Evolutionary conservation across 2,329 filamentous ascomycete species (phyloP).

Genomic region (Golovinomyces cichoracearum): DNA sequence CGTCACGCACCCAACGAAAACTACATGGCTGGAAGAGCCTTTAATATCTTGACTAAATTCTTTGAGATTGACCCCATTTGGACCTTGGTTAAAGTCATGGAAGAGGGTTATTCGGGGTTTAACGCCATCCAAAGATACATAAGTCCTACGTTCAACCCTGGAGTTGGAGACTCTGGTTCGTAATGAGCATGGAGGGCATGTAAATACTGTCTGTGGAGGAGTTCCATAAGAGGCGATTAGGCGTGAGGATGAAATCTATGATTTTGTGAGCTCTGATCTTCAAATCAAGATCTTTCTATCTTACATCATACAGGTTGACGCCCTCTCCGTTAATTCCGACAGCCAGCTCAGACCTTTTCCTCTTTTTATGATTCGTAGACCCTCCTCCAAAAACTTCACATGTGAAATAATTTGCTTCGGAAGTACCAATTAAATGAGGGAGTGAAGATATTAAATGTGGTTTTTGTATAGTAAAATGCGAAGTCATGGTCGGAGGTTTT

Average conservation of each 20-base stretch:
- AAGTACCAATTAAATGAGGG: constrained; percentile 29
- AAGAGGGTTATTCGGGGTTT: constrained; percentile 30
- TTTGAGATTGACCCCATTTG: constrained; percentile 26
- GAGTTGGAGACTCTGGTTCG: constrained; percentile 20
- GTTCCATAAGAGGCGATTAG: constrained; percentile 41
- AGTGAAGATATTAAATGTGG: constrained; percentile 37
- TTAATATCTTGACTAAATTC: constrained; percentile 20
- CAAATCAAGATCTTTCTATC: constrained; percentile 7
- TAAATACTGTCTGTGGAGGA: constrained; percentile 36
- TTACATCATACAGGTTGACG: constrained; percentile 38
- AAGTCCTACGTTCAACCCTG: constrained; percentile 32
- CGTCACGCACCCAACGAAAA: constrained; percentile 19
- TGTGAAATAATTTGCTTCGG: constrained; percentile 26
- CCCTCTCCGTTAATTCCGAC: constrained; percentile 40
- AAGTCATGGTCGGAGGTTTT: constrained; percentile 13
- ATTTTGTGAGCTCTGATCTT: background rate
- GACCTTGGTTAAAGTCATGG: constrained; percentile 28
- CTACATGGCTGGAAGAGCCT: constrained; percentile 17
- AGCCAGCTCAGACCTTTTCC: constrained; percentile 35
- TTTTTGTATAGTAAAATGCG: constrained; percentile 33
- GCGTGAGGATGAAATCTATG: constrained; percentile 31
- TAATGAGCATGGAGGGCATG: constrained; percentile 33
- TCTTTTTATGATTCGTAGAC: constrained; percentile 29
- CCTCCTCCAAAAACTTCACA: constrained; percentile 36
- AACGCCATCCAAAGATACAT: constrained; percentile 26